Conservation (phyloP, 176 grass and related monocot species). For the Oryza glumipatula region DNA sequence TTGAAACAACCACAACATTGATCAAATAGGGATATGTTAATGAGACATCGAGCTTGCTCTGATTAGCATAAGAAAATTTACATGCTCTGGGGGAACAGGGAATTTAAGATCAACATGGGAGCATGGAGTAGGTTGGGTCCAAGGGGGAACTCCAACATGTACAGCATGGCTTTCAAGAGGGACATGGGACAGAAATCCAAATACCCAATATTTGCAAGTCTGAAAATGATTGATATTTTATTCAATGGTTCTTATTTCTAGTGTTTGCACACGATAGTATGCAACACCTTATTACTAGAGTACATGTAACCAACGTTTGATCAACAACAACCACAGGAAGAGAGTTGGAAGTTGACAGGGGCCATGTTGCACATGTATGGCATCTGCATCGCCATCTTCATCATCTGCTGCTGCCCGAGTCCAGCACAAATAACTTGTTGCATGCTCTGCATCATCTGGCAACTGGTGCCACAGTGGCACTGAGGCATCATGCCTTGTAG, state of each 20-base stretch:
- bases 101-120: not conserved
- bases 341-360: not conserved
- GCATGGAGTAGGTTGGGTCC: not conserved
- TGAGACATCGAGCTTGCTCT: not conserved
- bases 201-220: not conserved
- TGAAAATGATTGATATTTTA: constrained; percentile 2
- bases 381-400: not conserved
- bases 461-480: not conserved
- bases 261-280: not conserved
- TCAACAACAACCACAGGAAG: constrained; percentile 14
- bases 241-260: constrained; percentile 18
- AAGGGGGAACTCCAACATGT: not conserved
- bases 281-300: constrained; percentile 4
- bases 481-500: not conserved
- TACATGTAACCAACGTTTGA: not conserved
- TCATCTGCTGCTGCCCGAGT: not conserved
- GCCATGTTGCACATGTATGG: not conserved
- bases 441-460: constrained; percentile 22
- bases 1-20: not conserved
- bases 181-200: not conserved
- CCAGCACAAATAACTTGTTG: not conserved
- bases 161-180: not conserved
- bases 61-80: not conserved
- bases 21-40: constrained; percentile 4
- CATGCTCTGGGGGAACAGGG: not conserved